Percentiles rank a stretch among this genome's conserved stretches.
phyloP scores from a whole-genome alignment of 2,329 filamentous ascomycete species.

The Nakataea oryzae region DNA sequence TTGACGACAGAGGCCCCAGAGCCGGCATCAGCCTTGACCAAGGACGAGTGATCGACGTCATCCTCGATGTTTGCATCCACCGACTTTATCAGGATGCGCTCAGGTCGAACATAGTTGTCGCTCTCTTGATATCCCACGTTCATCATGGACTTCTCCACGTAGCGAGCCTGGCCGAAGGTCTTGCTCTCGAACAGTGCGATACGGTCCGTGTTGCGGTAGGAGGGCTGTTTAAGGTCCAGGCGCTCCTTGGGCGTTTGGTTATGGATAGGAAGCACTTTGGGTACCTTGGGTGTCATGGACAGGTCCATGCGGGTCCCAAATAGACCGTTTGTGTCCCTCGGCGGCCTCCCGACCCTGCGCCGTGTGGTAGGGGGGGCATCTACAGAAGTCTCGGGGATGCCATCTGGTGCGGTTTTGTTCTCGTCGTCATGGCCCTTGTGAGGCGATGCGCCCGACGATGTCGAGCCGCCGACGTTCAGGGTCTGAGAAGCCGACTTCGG shows the following conservation, averaged over 20 bases:
- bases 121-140: slow-evolving; percentile 94
- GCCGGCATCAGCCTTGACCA: slow-evolving; percentile 39
- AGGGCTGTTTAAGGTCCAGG: slow-evolving; percentile 66
- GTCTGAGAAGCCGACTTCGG: neutral
- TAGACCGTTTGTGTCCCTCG: slow-evolving; percentile 40
- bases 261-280: slow-evolving; percentile 62
- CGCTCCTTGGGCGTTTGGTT: slow-evolving; percentile 74
- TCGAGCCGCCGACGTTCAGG: neutral
- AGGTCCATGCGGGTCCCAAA: slow-evolving; percentile 30
- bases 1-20: slow-evolving; percentile 37
- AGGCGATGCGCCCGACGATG: neutral
- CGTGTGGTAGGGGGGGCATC: slow-evolving; percentile 28
- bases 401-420: neutral
- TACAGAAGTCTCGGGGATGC: neutral
- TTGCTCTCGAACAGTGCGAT: slow-evolving; percentile 76
- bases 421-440: neutral
- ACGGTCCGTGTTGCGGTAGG: slow-evolving; percentile 68
- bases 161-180: slow-evolving; percentile 73
- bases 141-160: slow-evolving; percentile 93
- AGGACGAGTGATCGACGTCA: slow-evolving; percentile 37
- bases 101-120: slow-evolving; percentile 73
- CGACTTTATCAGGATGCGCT: slow-evolving; percentile 59
- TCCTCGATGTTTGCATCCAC: slow-evolving; percentile 49
- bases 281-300: slow-evolving; percentile 36
- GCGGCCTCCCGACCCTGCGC: slow-evolving; percentile 30